A percentile compares a stretch with the other conserved stretches of the same genome.
These are phyloP conservation scores for Teratosphaeria gauchensis DNA, from an alignment of 2,329 filamentous ascomycete species.

Conservation along the genomic window DNA sequence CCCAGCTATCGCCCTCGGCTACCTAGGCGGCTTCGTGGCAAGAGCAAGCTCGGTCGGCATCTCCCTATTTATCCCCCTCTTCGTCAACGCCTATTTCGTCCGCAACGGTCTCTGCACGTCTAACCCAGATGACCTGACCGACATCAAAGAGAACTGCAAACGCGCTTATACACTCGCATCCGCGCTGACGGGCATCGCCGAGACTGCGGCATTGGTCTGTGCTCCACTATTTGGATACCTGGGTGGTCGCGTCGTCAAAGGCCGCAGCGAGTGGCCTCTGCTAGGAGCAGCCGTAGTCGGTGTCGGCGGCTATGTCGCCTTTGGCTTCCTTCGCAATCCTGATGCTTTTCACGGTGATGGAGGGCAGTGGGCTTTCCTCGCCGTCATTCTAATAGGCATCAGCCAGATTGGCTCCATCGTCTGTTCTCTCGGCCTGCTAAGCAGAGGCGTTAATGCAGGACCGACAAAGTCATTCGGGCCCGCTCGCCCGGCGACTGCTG, in stretches of 20 bases:
- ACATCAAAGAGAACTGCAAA: conserved; percentile 76
- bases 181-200: conserved; percentile 78
- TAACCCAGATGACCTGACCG: conserved; percentile 34
- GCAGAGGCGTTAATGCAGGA: conserved; percentile 54
- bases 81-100: conserved; percentile 85
- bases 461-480: conserved; percentile 12
- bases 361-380: conserved; percentile 44
- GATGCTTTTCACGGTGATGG: conserved; percentile 61
- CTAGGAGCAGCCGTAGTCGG: conserved; percentile 63
- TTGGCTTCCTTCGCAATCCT: conserved; percentile 68
- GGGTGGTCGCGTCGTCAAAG: conserved; percentile 53
- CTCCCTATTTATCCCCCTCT: conserved; percentile 87
- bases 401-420: conserved; percentile 96
- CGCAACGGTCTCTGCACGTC: conserved; percentile 64
- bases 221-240: conserved; percentile 83
- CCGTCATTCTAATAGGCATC: conserved; percentile 73
- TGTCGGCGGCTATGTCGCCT: conserved; percentile 64
- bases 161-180: conserved; percentile 81
- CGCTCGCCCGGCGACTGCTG: conserved; percentile 5
- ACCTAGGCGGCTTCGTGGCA: conserved; percentile 88
- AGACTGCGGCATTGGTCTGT: conserved; percentile 73
- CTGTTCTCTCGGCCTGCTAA: conserved; percentile 82
- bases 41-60: conserved; percentile 91
- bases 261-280: conserved; percentile 55
- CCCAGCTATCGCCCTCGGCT: conserved; percentile 72